Conservation (phyloP, 208 protist species). For the Trypanosomatidae sp. region DNA sequence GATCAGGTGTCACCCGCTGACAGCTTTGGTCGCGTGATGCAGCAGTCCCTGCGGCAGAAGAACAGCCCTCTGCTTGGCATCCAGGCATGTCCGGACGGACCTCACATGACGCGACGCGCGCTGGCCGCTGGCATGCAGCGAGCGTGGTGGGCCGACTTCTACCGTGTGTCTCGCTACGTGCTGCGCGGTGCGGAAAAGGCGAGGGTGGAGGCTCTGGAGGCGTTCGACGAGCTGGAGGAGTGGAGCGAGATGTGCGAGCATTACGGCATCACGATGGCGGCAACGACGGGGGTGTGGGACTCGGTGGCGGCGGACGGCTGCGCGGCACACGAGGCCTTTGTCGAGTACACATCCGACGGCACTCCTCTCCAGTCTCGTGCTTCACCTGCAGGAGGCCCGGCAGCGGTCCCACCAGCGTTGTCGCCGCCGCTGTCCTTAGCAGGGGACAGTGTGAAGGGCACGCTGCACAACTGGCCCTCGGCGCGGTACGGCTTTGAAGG, state of each 20-base stretch:
- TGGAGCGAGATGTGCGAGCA: conserved; percentile 93
- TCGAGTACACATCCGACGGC: conserved; percentile 12
- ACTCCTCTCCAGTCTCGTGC: no score
- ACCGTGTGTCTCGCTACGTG: conserved; percentile 60
- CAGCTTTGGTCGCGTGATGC: conserved; percentile 88
- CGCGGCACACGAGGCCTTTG: conserved; percentile 21
- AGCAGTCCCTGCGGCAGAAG: conserved; percentile 54
- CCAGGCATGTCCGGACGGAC: conserved; percentile 32
- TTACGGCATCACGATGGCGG: conserved; percentile 84
- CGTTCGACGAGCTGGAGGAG: conserved; percentile 89
- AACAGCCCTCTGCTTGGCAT: conserved; percentile 82
- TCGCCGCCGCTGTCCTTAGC: no score
- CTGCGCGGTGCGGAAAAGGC: conserved; percentile 39
- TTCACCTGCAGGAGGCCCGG: not conserved
- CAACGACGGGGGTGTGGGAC: conserved; percentile 26
- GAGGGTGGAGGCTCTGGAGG: conserved; percentile 72
- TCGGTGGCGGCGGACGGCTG: conserved; percentile 13
- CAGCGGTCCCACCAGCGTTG: no score
- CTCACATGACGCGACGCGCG: conserved; percentile 53
- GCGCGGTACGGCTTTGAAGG: conserved; percentile 80
- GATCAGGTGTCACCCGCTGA: conserved; percentile 80
- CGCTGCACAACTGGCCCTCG: conserved; percentile 55
- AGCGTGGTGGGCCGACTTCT: conserved; percentile 77
- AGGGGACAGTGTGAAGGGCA: not conserved
- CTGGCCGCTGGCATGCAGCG: conserved; percentile 49